Evolutionary conservation across 192 early-diverging fungal genomes (phyloP).

Genomic region (Rhizophagus sp.): DNA sequence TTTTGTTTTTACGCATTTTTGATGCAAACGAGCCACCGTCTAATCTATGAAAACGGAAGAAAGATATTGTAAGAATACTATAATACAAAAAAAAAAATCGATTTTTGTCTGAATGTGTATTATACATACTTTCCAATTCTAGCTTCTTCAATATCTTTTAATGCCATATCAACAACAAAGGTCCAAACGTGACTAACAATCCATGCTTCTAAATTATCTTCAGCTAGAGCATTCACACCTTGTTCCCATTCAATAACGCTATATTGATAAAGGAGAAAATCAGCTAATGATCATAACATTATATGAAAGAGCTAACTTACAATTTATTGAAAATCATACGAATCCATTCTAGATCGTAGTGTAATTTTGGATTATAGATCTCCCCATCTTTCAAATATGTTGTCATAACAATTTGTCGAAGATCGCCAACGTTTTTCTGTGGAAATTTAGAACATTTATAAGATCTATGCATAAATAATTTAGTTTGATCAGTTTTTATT

Average conservation of each 20-base stretch:
- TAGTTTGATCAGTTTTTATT: constrained; percentile 7
- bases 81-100: neutral
- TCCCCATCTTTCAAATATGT: constrained; percentile 22
- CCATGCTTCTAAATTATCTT: constrained; percentile 19
- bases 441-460: neutral
- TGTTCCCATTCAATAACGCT: constrained; percentile 8
- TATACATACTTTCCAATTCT: constrained; percentile 11
- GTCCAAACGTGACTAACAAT: constrained; percentile 11
- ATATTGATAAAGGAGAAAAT: constrained; percentile 11
- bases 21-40: constrained; percentile 14
- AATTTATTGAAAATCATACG: no score
- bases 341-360: neutral
- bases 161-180: constrained; percentile 12
- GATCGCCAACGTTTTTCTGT: constrained; percentile 2
- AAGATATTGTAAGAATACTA: neutral
- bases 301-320: constrained; percentile 10
- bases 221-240: neutral
- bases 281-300: neutral
- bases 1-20: neutral
- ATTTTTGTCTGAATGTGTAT: neutral
- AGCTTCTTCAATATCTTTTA: constrained; percentile 10
- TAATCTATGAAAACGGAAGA: neutral
- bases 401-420: constrained; percentile 1
- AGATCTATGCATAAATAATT: neutral
- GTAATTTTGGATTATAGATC: constrained; percentile 8